Evolutionary conservation across 176 grass and related monocot species (phyloP), one percentile per base, ranked within the genome.

Genomic region (Triticum monococcum): DNA sequence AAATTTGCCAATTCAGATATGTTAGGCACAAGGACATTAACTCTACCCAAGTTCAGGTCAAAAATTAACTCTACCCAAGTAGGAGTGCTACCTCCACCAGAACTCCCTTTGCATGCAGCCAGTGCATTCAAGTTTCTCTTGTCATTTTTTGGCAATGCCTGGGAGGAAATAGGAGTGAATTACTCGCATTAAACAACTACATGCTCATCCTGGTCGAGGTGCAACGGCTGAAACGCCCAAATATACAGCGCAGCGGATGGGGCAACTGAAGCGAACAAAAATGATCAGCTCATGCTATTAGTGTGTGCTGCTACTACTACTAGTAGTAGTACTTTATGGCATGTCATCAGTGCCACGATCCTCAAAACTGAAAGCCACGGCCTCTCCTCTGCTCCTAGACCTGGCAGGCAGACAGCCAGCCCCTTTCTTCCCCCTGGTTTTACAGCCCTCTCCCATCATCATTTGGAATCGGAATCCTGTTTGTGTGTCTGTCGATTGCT

Each of bases 401-500:
- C 32, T 70, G 64, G 48, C 84, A 68, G 12, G 41, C 41, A 43
- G 1, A 7, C 37, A 43, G 79, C 4, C 24, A 22, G 20, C 14
- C 83, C 67, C 22, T 32, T 12, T 79, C 62, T 26, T 23, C 79
- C 72, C 35, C 72, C 37, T 8, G 31, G 79, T 62, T 71, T 78
- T 8, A 36, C 50, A 71, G 28, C 20, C 26, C 4, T 77, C 59
- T 46, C 72, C 41, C 67, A 52, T 52, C 67, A 37, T 57, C 72
- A 36, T 68, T 37, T 61, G 68, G 68, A 46, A 2, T 81, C 28
- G 25, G 40, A 61, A 66, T 56, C 3, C 40, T 84, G 14, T 13
- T 31, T 37, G 18, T 52, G 38, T 45, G 43, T 45, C 43, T 28
- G 79, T 43, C 80, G 65, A 65, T 84, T 72, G 54, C 81, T 79